phyloP scores from a whole-genome alignment of 805 yeast genomes.

The Ogataea thermomethanolica region DNA sequence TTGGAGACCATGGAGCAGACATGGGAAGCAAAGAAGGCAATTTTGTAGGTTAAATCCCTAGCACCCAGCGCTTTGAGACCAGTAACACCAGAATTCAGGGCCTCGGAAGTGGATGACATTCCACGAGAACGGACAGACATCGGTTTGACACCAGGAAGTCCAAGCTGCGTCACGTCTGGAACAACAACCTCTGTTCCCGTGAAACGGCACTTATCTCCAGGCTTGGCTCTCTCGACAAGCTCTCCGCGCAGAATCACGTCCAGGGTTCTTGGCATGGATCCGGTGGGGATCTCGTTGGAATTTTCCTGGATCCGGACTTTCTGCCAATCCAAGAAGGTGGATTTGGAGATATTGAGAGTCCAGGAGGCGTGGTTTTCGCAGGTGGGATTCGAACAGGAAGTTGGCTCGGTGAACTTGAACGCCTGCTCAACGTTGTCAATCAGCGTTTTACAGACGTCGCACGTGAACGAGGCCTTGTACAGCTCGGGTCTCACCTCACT shows the following conservation, averaged over 20 bases:
- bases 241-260: conserved; percentile 93
- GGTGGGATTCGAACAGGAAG: conserved; percentile 81
- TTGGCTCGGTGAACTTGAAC: conserved; percentile 92
- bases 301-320: conserved; percentile 93
- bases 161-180: conserved; percentile 91
- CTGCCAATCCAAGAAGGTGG: conserved; percentile 95
- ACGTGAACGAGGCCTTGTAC: conserved; percentile 78
- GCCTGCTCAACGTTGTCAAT: conserved; percentile 90
- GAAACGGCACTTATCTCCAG: conserved; percentile 92
- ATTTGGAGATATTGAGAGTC: conserved; percentile 79
- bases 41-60: conserved; percentile 85
- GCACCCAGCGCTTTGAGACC: conserved; percentile 91
- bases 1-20: conserved; percentile 60
- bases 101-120: conserved; percentile 53
- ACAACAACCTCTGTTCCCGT: conserved; percentile 93
- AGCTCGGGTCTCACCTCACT: conserved; percentile 96
- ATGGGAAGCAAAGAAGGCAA: conserved; percentile 90
- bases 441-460: conserved; percentile 82
- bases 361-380: conserved; percentile 85
- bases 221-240: conserved; percentile 91
- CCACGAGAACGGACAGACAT: conserved; percentile 61
- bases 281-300: conserved; percentile 95
- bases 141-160: conserved; percentile 93
- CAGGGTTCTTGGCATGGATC: conserved; percentile 96
- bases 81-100: conserved; percentile 78